phyloP scores from a whole-genome alignment of 441 rosid genomes.

The Eutrema salsugineum region DNA sequence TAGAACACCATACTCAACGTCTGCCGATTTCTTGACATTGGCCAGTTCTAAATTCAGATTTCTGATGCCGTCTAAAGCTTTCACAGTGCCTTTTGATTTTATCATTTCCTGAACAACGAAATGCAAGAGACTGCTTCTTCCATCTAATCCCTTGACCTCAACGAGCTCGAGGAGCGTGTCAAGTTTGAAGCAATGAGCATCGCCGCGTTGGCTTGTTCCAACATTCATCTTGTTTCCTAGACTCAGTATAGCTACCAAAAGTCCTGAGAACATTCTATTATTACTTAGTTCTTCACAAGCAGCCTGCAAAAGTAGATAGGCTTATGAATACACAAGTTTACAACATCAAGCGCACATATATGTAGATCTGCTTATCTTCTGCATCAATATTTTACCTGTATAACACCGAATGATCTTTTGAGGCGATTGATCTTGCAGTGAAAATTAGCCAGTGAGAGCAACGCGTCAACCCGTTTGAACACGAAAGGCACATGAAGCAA shows the following conservation, averaged over 20 bases:
- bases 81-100: conserved; percentile 30
- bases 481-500: conserved; percentile 81
- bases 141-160: conserved; percentile 38
- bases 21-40: conserved; percentile 39
- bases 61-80: conserved; percentile 17
- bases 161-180: conserved; percentile 38
- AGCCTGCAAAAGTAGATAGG: conserved; percentile 37
- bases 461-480: conserved; percentile 62
- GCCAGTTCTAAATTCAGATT: conserved; percentile 30
- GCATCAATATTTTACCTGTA: conserved; percentile 50
- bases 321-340: background rate
- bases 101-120: conserved; percentile 38
- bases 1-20: conserved; percentile 27
- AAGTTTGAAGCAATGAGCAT: conserved; percentile 45
- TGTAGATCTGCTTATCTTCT: background rate
- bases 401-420: conserved; percentile 50
- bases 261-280: conserved; percentile 70
- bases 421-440: conserved; percentile 66
- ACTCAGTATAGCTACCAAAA: conserved; percentile 77
- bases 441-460: conserved; percentile 72
- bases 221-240: conserved; percentile 80
- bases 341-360: background rate
- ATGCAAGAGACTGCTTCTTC: conserved; percentile 37
- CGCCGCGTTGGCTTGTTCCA: conserved; percentile 54
- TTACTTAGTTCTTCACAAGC: conserved; percentile 85